These are phyloP conservation scores for Lipomyces mesembrius DNA, from an alignment of 805 yeast species.

Conservation along the genomic window DNA sequence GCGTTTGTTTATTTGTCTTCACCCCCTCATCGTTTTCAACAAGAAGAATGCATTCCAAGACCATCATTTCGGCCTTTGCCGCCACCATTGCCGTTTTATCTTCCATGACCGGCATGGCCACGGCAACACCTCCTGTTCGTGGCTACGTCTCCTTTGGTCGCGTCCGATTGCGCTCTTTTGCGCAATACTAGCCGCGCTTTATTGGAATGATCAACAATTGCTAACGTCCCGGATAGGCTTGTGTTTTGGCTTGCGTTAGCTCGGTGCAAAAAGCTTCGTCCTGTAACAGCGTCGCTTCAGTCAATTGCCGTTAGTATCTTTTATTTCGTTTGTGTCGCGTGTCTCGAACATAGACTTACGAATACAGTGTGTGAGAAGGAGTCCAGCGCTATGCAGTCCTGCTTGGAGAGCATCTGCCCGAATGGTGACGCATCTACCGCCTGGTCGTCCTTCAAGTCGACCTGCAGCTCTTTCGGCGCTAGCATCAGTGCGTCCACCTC, in stretches of 20 bases:
- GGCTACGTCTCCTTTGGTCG: neutral
- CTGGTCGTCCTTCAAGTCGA: slow-evolving; percentile 55
- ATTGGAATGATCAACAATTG: neutral
- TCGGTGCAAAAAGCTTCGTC: slow-evolving; percentile 60
- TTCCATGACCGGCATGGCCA: slow-evolving; percentile 27
- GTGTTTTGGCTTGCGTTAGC: slow-evolving; percentile 86
- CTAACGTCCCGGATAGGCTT: slow-evolving; percentile 49
- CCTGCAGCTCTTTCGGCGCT: slow-evolving; percentile 30
- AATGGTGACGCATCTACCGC: slow-evolving; percentile 63
- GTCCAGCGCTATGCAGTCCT: slow-evolving; percentile 57
- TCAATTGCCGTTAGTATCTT: slow-evolving; percentile 53
- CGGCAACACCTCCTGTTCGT: slow-evolving; percentile 73
- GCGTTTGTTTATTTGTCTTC: neutral
- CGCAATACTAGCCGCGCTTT: neutral
- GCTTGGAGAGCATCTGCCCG: slow-evolving; percentile 75
- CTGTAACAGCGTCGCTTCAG: slow-evolving; percentile 65
- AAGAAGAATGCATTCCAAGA: slow-evolving; percentile 23
- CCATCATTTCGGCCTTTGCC: slow-evolving; percentile 45
- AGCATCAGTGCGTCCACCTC: slow-evolving; percentile 13
- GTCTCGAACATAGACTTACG: neutral
- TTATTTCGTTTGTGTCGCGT: neutral
- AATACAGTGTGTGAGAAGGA: slow-evolving; percentile 59
- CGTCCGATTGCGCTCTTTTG: neutral
- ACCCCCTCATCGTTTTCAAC: neutral
- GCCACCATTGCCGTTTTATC: slow-evolving; percentile 51